A percentile compares a stretch with the other conserved stretches of the same genome.
phyloP scores from a whole-genome alignment of 2,329 filamentous ascomycete genomes.

The Lasiodiplodia sp. region DNA sequence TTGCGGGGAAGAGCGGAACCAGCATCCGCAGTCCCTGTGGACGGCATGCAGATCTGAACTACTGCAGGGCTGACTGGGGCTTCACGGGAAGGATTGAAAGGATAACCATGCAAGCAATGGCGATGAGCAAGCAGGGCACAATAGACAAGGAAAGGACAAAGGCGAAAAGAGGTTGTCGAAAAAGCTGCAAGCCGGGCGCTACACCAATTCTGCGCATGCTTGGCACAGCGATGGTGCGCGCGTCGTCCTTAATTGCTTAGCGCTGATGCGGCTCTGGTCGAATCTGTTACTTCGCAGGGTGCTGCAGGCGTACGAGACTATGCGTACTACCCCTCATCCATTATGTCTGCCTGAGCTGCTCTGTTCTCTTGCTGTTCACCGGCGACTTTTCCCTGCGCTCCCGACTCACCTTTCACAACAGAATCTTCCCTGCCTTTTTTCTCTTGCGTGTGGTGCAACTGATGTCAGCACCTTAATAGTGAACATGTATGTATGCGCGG shows the following conservation, averaged over 20 bases:
- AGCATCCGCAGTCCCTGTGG: not conserved
- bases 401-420: conserved; percentile 16
- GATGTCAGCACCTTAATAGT: conserved; percentile 3
- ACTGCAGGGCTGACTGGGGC: conserved; percentile 18
- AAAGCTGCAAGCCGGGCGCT: conserved; percentile 13
- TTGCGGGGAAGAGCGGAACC: conserved; percentile 14
- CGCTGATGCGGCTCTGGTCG: conserved; percentile 17
- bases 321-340: not conserved
- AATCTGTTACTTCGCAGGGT: conserved; percentile 14
- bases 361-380: conserved; percentile 1
- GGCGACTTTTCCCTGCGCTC: conserved; percentile 1
- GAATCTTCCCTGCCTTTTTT: not conserved
- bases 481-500: conserved; percentile 8
- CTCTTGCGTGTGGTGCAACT: conserved; percentile 18
- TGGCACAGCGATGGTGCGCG: conserved; percentile 2
- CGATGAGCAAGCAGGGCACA: not conserved
- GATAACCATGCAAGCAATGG: not conserved
- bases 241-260: conserved; percentile 13
- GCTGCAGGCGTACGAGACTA: not conserved
- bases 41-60: conserved; percentile 10
- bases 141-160: not conserved
- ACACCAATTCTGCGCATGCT: conserved; percentile 8
- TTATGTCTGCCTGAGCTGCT: not conserved
- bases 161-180: not conserved
- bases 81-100: not conserved